These are phyloP conservation scores for Incumbomyces lentus DNA, from an alignment of 2,329 filamentous ascomycete genomes.

Conservation along the genomic window DNA sequence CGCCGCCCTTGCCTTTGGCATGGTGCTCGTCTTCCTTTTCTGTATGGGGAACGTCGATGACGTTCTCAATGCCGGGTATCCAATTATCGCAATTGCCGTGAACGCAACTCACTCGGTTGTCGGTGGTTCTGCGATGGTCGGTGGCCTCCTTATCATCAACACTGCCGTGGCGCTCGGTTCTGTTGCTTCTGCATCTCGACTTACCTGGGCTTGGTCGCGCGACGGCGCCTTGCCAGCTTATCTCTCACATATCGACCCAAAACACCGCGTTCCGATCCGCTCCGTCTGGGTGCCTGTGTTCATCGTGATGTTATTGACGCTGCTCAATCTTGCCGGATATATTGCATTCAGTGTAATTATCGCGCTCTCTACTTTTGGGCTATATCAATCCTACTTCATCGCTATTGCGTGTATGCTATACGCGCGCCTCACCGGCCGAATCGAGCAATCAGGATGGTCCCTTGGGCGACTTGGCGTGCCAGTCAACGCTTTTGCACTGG, in stretches of 20 bases:
- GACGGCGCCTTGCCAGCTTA: slow-evolving; percentile 37
- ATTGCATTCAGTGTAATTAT: slow-evolving; percentile 31
- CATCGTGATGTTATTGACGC: slow-evolving; percentile 28
- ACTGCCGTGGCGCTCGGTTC: slow-evolving; percentile 33
- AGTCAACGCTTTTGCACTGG: slow-evolving; percentile 28
- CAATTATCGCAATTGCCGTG: slow-evolving; percentile 36
- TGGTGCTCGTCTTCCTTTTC: slow-evolving; percentile 34
- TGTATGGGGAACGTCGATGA: slow-evolving; percentile 33
- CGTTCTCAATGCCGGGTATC: slow-evolving; percentile 24
- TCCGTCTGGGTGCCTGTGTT: slow-evolving; percentile 29
- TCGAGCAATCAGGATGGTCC: slow-evolving; percentile 26
- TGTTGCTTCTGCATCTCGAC: slow-evolving; percentile 38
- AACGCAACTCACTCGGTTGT: slow-evolving; percentile 29
- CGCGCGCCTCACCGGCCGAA: slow-evolving; percentile 21
- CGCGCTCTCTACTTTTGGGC: slow-evolving; percentile 28
- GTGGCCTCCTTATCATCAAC: slow-evolving; percentile 29
- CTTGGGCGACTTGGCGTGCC: slow-evolving; percentile 23
- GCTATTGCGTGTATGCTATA: slow-evolving; percentile 24
- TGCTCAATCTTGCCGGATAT: slow-evolving; percentile 32
- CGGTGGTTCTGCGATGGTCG: slow-evolving; percentile 34
- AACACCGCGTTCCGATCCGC: slow-evolving; percentile 29
- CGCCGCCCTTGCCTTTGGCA: slow-evolving; percentile 32
- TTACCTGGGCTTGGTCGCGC: slow-evolving; percentile 41
- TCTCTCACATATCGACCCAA: slow-evolving; percentile 27
- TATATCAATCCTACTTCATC: slow-evolving; percentile 33